Evolutionary conservation across 2,329 filamentous ascomycete genomes (phyloP).

Genomic region (Penicillium sp.): DNA sequence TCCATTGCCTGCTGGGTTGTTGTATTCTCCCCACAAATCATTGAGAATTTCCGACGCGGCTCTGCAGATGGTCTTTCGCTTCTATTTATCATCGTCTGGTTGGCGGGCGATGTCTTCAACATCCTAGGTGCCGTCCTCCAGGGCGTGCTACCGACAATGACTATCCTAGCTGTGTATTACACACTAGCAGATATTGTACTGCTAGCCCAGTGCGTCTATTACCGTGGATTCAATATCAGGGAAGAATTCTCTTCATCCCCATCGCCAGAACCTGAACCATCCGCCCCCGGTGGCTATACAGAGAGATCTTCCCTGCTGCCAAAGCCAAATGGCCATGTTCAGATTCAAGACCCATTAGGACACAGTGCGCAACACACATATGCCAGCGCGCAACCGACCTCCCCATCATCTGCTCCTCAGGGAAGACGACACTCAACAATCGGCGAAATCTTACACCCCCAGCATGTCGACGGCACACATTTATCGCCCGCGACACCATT

Average conservation of each 20-base stretch:
- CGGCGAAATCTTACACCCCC: constrained; percentile 44
- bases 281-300: constrained; percentile 13
- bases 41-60: constrained; percentile 81
- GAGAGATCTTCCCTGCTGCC: constrained; percentile 31
- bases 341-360: constrained; percentile 6
- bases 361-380: constrained; percentile 1
- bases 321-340: constrained; percentile 17
- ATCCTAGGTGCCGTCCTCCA: constrained; percentile 89
- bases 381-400: constrained; percentile 6
- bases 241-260: constrained; percentile 26
- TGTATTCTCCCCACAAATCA: constrained; percentile 94
- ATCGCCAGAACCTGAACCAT: constrained; percentile 11
- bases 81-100: constrained; percentile 89
- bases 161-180: constrained; percentile 90
- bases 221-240: constrained; percentile 64
- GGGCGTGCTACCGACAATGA: constrained; percentile 90
- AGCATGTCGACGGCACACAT: constrained; percentile 57
- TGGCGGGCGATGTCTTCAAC: constrained; percentile 92
- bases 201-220: constrained; percentile 88
- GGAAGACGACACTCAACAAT: constrained; percentile 35
- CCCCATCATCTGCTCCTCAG: constrained; percentile 7
- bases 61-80: constrained; percentile 86
- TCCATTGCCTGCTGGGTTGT: constrained; percentile 98
- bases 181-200: constrained; percentile 87
- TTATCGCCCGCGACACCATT: constrained; percentile 80